These are phyloP conservation scores for Capronia epimyces DNA, from an alignment of 2,329 filamentous ascomycete genomes.

Conservation along the genomic window DNA sequence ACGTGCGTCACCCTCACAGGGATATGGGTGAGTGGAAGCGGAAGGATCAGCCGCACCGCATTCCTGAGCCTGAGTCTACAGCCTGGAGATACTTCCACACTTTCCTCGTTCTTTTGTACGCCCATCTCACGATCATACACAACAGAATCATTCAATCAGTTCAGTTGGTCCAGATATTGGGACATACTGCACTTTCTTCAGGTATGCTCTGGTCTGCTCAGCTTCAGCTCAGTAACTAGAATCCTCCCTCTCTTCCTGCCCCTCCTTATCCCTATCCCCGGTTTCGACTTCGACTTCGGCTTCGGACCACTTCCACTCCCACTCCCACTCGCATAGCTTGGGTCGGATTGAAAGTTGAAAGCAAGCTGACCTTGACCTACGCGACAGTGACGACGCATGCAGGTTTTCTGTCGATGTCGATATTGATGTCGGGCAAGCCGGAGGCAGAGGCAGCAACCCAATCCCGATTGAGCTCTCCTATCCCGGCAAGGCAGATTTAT, in stretches of 20 bases:
- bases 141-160: conserved; percentile 10
- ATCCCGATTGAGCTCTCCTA: conserved; percentile 6
- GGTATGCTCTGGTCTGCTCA: neutral
- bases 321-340: no score
- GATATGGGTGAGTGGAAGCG: neutral
- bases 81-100: neutral
- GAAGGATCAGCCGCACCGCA: no score
- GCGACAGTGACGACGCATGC: conserved; percentile 10
- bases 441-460: no score
- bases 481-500: conserved; percentile 9
- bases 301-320: no score
- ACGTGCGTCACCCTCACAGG: conserved; percentile 4
- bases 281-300: no score
- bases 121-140: neutral
- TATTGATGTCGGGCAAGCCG: no score
- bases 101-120: neutral
- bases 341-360: neutral
- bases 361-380: no score
- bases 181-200: conserved; percentile 8
- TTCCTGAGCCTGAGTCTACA: neutral
- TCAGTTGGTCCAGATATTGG: conserved; percentile 9
- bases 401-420: no score
- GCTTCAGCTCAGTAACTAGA: no score
- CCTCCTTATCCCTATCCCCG: no score
- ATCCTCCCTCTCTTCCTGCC: no score